Conservation (phyloP, 345 rosid genomes). For the Sonneratia caseolaris region DNA sequence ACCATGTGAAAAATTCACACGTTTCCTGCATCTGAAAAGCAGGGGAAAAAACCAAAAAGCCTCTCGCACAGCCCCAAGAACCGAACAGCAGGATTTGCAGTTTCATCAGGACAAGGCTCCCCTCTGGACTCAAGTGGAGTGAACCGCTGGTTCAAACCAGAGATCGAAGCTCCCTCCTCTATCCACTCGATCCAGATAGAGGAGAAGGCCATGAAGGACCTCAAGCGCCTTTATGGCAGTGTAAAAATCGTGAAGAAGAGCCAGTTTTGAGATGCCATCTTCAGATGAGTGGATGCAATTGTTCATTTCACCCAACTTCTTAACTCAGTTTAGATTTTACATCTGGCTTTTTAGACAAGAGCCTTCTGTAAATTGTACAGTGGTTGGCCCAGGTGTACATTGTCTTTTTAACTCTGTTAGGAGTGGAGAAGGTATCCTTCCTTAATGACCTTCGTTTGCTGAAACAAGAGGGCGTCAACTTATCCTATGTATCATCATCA, state of each 20-base stretch:
- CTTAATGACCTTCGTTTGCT: background rate
- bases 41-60: constrained; percentile 57
- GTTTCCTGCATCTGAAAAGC: constrained; percentile 4
- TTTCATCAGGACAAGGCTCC: constrained; percentile 55
- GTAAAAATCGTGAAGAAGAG: constrained; percentile 66
- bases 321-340: background rate
- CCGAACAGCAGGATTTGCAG: constrained; percentile 61
- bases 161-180: constrained; percentile 55
- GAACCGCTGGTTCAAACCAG: constrained; percentile 95
- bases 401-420: background rate
- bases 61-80: constrained; percentile 66
- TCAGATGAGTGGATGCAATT: no score
- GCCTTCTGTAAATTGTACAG: constrained; percentile 30
- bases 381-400: constrained; percentile 22
- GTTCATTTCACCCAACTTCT: background rate
- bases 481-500: background rate
- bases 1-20: background rate
- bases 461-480: background rate
- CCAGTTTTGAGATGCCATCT: constrained; percentile 23
- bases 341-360: background rate
- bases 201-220: constrained; percentile 92
- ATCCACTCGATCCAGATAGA: constrained; percentile 87
- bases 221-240: constrained; percentile 73
- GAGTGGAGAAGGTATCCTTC: background rate
- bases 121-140: constrained; percentile 76